Conservation (phyloP, 352 stramenopile species). For the Globisporangium echinulatum region DNA sequence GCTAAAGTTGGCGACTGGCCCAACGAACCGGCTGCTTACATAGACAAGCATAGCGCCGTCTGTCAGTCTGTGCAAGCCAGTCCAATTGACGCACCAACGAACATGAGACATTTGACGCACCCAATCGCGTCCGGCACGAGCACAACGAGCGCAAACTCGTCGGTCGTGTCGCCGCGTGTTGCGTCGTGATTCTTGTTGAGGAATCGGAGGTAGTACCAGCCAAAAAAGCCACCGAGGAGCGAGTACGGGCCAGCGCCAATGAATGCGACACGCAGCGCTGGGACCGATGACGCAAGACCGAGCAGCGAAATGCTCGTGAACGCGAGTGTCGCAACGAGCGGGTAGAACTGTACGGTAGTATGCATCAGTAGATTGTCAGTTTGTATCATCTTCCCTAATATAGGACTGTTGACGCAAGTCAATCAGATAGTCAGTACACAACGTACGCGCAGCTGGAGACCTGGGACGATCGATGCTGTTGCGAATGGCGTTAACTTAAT, state of each 20-base stretch:
- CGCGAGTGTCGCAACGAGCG: constrained; percentile 36
- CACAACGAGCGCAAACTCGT: constrained; percentile 69
- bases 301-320: constrained; percentile 47
- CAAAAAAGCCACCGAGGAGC: constrained; percentile 67
- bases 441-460: constrained; percentile 60
- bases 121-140: constrained; percentile 62
- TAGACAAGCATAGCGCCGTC: neutral
- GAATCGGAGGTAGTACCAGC: constrained; percentile 85
- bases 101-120: constrained; percentile 24
- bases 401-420: no score
- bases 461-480: constrained; percentile 42
- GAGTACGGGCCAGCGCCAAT: constrained; percentile 71
- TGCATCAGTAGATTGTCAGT: neutral
- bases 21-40: constrained; percentile 42
- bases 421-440: neutral
- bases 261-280: constrained; percentile 38
- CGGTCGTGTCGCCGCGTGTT: constrained; percentile 65
- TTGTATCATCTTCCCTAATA: neutral
- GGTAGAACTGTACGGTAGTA: constrained; percentile 47
- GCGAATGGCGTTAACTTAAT: constrained; percentile 69
- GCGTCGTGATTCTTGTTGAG: constrained; percentile 72
- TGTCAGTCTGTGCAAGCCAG: neutral
- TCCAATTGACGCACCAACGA: no score
- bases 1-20: constrained; percentile 65
- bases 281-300: constrained; percentile 27